These are phyloP conservation scores for Leptographium flavum DNA, from an alignment of 2,329 filamentous ascomycete genomes.

Conservation along the genomic window DNA sequence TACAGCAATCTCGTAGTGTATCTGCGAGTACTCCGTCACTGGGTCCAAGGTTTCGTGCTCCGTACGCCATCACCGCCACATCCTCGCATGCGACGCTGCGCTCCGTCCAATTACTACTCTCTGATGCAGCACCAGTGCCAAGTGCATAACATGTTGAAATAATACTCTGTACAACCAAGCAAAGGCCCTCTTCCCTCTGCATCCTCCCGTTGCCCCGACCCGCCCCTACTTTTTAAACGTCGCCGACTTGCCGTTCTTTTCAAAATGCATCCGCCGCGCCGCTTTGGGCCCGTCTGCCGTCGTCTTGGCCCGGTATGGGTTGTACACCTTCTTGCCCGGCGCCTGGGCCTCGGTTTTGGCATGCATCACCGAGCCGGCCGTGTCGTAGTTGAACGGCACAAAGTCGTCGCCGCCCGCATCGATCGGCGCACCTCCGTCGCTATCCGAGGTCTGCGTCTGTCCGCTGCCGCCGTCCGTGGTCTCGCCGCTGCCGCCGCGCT, in stretches of 20 bases:
- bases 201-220: neutral
- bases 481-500: neutral
- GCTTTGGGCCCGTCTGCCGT: conserved; percentile 17
- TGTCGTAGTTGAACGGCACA: conserved; percentile 22
- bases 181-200: neutral
- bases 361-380: conserved; percentile 19
- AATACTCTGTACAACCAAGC: too few species aligned
- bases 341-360: conserved; percentile 10
- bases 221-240: conserved; percentile 29
- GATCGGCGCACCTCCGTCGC: conserved; percentile 24
- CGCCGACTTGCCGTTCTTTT: conserved; percentile 19
- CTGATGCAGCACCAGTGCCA: too few species aligned
- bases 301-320: conserved; percentile 18
- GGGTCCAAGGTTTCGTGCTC: too few species aligned
- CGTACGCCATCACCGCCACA: too few species aligned
- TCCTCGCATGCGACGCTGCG: too few species aligned
- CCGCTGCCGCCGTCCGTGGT: conserved; percentile 5
- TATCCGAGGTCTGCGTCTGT: conserved; percentile 16
- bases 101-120: too few species aligned
- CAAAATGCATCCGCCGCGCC: conserved; percentile 18
- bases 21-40: too few species aligned
- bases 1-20: too few species aligned
- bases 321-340: conserved; percentile 15
- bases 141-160: too few species aligned
- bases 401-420: conserved; percentile 19